phyloP scores from a whole-genome alignment of 129 eudicot genomes.

The Lonicera japonica region DNA sequence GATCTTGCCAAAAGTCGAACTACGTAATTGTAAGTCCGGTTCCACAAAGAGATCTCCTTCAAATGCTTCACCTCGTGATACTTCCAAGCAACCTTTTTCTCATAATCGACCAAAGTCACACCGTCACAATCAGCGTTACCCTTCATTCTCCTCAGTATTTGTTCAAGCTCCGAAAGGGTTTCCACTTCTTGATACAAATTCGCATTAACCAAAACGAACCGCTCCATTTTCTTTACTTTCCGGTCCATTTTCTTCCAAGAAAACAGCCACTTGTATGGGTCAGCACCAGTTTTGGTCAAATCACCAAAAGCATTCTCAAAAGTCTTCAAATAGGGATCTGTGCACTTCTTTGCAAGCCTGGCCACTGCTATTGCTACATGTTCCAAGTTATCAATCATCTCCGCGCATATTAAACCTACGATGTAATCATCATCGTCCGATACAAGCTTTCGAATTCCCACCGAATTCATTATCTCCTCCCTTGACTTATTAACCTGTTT shows the following conservation, averaged over 20 bases:
- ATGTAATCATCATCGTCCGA: conserved; percentile 63
- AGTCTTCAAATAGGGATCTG: conserved; percentile 48
- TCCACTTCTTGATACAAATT: conserved; percentile 81
- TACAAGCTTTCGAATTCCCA: conserved; percentile 56
- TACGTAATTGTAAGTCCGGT: conserved; percentile 52
- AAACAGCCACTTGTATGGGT: conserved; percentile 59
- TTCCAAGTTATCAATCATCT: conserved; percentile 52
- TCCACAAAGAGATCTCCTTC: conserved; percentile 68
- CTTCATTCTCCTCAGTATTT: conserved; percentile 63
- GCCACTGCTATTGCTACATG: conserved; percentile 51
- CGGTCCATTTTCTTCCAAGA: conserved; percentile 62
- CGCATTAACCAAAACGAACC: conserved; percentile 38
- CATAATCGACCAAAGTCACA: conserved; percentile 35
- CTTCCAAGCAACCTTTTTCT: conserved; percentile 53
- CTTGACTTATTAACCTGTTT: conserved; percentile 51
- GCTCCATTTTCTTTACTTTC: conserved; percentile 74
- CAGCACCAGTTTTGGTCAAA: conserved; percentile 42
- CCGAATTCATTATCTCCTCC: conserved; percentile 60
- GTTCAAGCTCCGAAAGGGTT: conserved; percentile 64
- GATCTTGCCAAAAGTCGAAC: conserved; percentile 64
- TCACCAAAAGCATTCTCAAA: conserved; percentile 58
- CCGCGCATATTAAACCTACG: conserved; percentile 52
- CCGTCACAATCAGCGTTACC: conserved; percentile 43
- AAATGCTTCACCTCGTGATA: conserved; percentile 62
- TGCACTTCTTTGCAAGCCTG: conserved; percentile 63